Base-by-base conservation (phyloP, 2,329 filamentous ascomycete species). In the Clonostachys chloroleuca region DNA sequence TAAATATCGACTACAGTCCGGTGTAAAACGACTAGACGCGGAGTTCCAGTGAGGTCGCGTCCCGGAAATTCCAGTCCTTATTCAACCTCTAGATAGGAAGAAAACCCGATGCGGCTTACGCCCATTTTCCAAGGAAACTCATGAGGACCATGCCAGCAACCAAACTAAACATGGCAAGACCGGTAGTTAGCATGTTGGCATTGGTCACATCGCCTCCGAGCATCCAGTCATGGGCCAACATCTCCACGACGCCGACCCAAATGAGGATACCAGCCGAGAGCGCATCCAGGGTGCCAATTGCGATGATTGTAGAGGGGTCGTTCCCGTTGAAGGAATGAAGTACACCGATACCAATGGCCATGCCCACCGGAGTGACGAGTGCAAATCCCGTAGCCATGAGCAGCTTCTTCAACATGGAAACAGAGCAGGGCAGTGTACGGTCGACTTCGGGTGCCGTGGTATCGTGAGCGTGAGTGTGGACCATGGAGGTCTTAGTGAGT, bases 181-280 rank as follows among this genome's bases (percentile, higher is more conserved):
- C 36, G 0, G 80, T 81, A 48, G 72, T 75, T 0, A 70, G 30
- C 2, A 73, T 36, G 1, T 74, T 62, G 0, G 83, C 75, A 30
- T 58, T 59, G 40, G 60, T 56, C 6, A 64, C 65, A 35, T 67
- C 64, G 7, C 53, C 49, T 16, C 76, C 78, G 2, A 70, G 70
- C 56, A 81, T 77, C 87, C 87, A 92, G 59, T 92, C 87, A 40
- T 78, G 70, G 3, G 84, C 84, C 80, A 84, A 84, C 86, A 92
- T 89, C 67, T 91, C 87, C 0, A 91, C 86, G 2, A 91, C 66
- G 2, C 86, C 85, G 3, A 90, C 86, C 86, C 87, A 92, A n/a
- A 87, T 68, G 34, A 92, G 71, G 40, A 92, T 88, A 30, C 87
- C 87, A 0, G 87, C 86, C 1, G 82, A 87, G 10, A 91, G 59